Evolutionary conservation across 2,329 filamentous ascomycete species (phyloP), one percentile per base, ranked within the genome.

Genomic region (Incumbomyces lentus): DNA sequence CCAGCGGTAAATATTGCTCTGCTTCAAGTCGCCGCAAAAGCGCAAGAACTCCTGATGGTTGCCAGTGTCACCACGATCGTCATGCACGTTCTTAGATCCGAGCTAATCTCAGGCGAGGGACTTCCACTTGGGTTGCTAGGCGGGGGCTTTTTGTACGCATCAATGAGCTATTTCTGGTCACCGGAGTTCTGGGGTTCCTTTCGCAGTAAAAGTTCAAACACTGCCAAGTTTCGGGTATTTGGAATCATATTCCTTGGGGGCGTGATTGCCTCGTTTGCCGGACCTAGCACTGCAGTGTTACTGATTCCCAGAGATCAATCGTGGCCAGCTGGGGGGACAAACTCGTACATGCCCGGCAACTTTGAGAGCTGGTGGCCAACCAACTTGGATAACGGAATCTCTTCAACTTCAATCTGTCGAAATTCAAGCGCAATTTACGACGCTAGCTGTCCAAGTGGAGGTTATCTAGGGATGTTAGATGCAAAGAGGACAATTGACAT

Each of bases 21-120:
- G n/a, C 41, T 48, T 3, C 48, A 50, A 19, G 32, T 48, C 7
- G 38, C 40, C 31, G 44, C 48, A 7, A 50, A 50, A 38, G 30
- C 44, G 19, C 48, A 48, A 19, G 48, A 44, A n/a, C 18, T 46
- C 16, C 18, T 38, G 10, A 44, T 44, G n/a, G 33, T 50, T 6
- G 48, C 48, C 7, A 50, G 48, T 31, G 40, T 48, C 13, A 45
- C 43, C 8, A 42, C 32, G 13, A 31, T 49, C 16, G 31, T 47
- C 14, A 31, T 47, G 22, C 42, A 49, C n/a, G n/a, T 47, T 12
- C 12, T 49, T 19, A 22, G 44, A 10, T 35, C 38, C 10, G 34
- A 49, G 30, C 13, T 47, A 8, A 18, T 49, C 29, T 13, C 47
- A 37, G 47, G 44, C 13, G 44, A 49, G 36, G 44, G 44, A 7